Evolutionary conservation across 1,284 basidiomycete species (phyloP).

Genomic region (Ustilago crameri): DNA sequence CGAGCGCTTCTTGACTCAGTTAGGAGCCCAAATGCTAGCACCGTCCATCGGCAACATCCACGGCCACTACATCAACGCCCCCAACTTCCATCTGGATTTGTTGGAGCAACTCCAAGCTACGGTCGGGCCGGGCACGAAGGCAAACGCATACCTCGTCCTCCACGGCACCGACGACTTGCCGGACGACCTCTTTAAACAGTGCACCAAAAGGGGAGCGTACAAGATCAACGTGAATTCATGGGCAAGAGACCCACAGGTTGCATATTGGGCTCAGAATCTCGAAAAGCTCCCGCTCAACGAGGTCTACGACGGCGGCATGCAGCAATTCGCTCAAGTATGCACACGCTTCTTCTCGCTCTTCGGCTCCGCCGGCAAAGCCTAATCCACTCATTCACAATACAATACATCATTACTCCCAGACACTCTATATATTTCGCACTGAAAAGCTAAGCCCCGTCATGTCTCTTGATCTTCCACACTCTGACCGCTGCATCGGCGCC

Average conservation of each 20-base stretch:
- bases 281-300: slow-evolving; percentile 28
- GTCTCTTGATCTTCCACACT: slow-evolving; percentile 24
- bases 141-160: slow-evolving; percentile 32
- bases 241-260: slow-evolving; percentile 47
- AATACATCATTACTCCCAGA: too few relatives aligned
- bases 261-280: slow-evolving; percentile 33
- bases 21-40: slow-evolving; percentile 70
- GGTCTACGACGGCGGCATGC: slow-evolving; percentile 48
- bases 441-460: slow-evolving; percentile 23
- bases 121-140: slow-evolving; percentile 27
- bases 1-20: slow-evolving; percentile 20
- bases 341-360: slow-evolving; percentile 37
- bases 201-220: slow-evolving; percentile 24
- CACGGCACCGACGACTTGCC: slow-evolving; percentile 51
- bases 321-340: slow-evolving; percentile 18
- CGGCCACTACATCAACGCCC: slow-evolving; percentile 58
- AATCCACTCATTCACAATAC: too few relatives aligned
- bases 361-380: slow-evolving; percentile 34
- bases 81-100: slow-evolving; percentile 38
- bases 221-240: slow-evolving; percentile 56
- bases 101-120: slow-evolving; percentile 30
- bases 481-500: slow-evolving; percentile 78
- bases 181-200: slow-evolving; percentile 38
- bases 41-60: slow-evolving; percentile 71
- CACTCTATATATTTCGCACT: too few relatives aligned